phyloP scores from a whole-genome alignment of 768 basidiomycete genomes.

The Termitomyces sp. region DNA sequence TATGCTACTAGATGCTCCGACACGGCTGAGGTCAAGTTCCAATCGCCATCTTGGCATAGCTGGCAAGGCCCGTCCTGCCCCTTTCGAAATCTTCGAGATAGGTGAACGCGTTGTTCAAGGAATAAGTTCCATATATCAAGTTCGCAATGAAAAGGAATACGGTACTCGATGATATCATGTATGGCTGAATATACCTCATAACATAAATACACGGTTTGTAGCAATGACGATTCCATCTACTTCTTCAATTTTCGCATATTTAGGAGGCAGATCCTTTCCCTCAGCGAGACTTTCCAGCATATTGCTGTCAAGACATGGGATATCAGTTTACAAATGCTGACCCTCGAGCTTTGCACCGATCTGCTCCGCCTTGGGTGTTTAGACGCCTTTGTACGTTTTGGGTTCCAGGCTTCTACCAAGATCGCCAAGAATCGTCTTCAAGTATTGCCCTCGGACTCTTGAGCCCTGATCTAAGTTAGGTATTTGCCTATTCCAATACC shows the following conservation, averaged over 20 bases:
- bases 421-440: neutral
- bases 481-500: neutral
- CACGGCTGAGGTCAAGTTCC: constrained; percentile 12
- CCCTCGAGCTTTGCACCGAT: neutral
- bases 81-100: constrained; percentile 13
- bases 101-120: constrained; percentile 20
- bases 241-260: neutral
- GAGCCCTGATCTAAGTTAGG: neutral
- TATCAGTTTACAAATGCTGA: neutral
- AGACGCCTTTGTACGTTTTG: neutral
- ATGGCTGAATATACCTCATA: neutral
- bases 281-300: neutral
- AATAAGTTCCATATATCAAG: constrained; percentile 21
- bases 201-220: neutral
- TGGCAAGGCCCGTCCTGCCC: constrained; percentile 7
- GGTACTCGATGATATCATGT: no score
- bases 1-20: constrained; percentile 2
- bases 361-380: neutral
- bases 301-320: neutral
- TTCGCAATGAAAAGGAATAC: constrained; percentile 14
- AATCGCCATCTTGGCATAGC: constrained; percentile 10
- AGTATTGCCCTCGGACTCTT: neutral
- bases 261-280: neutral
- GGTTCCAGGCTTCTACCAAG: neutral
- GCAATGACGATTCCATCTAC: neutral